phyloP scores from a whole-genome alignment of 257 asterid genomes.

The Linaria vulgaris region DNA sequence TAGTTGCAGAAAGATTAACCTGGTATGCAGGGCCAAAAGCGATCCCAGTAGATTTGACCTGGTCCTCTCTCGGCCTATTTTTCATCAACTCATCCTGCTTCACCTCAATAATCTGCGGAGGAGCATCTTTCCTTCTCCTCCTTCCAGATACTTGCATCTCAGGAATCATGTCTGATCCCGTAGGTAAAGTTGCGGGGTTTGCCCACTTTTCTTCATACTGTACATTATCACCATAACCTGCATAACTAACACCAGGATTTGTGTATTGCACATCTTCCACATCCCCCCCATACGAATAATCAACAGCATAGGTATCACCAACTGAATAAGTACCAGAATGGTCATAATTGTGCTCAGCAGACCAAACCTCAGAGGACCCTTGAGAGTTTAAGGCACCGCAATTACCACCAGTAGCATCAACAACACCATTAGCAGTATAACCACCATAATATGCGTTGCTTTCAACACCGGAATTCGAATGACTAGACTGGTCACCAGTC shows the following conservation, averaged over 20 bases:
- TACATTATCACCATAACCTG: conserved; percentile 34
- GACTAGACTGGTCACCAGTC: conserved; percentile 29
- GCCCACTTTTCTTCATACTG: conserved; percentile 49
- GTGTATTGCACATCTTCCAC: conserved; percentile 37
- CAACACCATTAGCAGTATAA: conserved; percentile 18
- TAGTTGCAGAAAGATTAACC: conserved; percentile 32
- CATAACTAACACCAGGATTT: conserved; percentile 35
- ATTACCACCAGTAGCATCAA: background rate
- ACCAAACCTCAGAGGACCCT: conserved; percentile 5
- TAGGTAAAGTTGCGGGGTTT: conserved; percentile 38
- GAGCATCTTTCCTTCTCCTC: conserved; percentile 74
- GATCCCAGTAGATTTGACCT: conserved; percentile 75
- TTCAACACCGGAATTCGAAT: conserved; percentile 31
- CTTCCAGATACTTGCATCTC: conserved; percentile 44
- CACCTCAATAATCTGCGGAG: conserved; percentile 70
- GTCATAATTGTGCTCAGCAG: conserved; percentile 1
- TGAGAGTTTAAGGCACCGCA: background rate
- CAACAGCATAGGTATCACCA: conserved; percentile 38
- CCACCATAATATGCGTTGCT: conserved; percentile 35
- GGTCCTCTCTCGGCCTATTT: conserved; percentile 90
- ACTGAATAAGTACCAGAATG: conserved; percentile 10
- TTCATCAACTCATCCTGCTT: conserved; percentile 94
- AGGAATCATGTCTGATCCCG: conserved; percentile 38
- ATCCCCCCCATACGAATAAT: conserved; percentile 37
- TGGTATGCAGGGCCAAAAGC: conserved; percentile 91